These are phyloP conservation scores for Rhynchosporium agropyri DNA, from an alignment of 2,329 filamentous ascomycete species.

Conservation along the genomic window DNA sequence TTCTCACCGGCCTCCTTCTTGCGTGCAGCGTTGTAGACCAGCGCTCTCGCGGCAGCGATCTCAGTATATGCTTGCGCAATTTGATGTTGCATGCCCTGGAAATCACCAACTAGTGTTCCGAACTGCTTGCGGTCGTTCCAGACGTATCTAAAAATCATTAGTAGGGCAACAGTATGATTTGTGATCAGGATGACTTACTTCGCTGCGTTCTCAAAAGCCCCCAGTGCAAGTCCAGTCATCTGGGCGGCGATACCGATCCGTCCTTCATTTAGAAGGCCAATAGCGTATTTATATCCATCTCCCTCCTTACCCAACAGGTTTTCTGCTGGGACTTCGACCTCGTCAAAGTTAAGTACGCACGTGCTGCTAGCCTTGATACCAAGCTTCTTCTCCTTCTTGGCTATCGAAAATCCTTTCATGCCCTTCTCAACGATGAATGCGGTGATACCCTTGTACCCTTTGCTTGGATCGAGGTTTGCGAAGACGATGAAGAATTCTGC, in stretches of 20 bases:
- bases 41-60: conserved; percentile 84
- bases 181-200: conserved; percentile 51
- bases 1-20: conserved; percentile 98
- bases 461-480: conserved; percentile 87
- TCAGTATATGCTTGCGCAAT: conserved; percentile 95
- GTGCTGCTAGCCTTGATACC: conserved; percentile 95
- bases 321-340: conserved; percentile 85
- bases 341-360: conserved; percentile 96
- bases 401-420: conserved; percentile 86
- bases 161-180: conserved; percentile 3
- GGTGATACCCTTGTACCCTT: conserved; percentile 96
- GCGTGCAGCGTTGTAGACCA: conserved; percentile 93
- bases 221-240: conserved; percentile 95
- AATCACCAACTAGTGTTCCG: conserved; percentile 88
- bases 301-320: conserved; percentile 88
- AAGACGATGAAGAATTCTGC: conserved; percentile 97
- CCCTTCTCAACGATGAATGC: conserved; percentile 94
- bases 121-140: conserved; percentile 99
- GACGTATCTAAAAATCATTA: conserved; percentile 64
- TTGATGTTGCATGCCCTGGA: conserved; percentile 99
- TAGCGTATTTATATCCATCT: conserved; percentile 97
- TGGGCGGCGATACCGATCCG: conserved; percentile 97
- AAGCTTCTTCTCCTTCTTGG: conserved; percentile 99
- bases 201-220: conserved; percentile 93
- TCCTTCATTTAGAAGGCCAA: conserved; percentile 90